These are phyloP conservation scores for Seiridium cupressi DNA, from an alignment of 2,329 filamentous ascomycete genomes.

Conservation along the genomic window DNA sequence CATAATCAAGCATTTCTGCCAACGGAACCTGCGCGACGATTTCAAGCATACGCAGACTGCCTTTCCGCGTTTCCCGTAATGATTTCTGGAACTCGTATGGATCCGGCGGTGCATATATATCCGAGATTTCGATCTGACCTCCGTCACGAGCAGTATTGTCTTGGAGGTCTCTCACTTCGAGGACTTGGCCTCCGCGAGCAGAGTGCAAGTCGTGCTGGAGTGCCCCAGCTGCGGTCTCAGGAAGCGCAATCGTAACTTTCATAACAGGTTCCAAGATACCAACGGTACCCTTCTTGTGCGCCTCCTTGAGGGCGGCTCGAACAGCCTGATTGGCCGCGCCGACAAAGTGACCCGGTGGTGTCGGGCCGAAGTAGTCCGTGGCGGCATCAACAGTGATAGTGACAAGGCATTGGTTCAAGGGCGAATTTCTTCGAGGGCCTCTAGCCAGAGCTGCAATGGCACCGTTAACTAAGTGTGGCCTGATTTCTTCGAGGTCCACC, in stretches of 20 bases:
- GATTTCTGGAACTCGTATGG: slow-evolving; percentile 68
- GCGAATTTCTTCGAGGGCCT: slow-evolving; percentile 77
- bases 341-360: slow-evolving; percentile 67
- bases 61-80: slow-evolving; percentile 46
- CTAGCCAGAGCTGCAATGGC: slow-evolving; percentile 80
- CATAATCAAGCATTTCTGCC: slow-evolving; percentile 95
- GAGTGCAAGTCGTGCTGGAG: slow-evolving; percentile 81
- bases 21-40: slow-evolving; percentile 87
- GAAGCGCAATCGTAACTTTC: slow-evolving; percentile 81
- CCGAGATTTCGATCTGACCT: slow-evolving; percentile 61
- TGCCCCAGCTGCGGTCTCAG: slow-evolving; percentile 75
- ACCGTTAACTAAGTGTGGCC: slow-evolving; percentile 70
- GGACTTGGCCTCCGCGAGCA: slow-evolving; percentile 70
- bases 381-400: slow-evolving; percentile 65
- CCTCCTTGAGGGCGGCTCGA: slow-evolving; percentile 64
- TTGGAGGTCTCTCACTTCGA: slow-evolving; percentile 64
- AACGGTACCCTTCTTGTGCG: slow-evolving; percentile 52
- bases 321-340: slow-evolving; percentile 62
- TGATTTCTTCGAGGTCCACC: slow-evolving; percentile 49
- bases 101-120: slow-evolving; percentile 85
- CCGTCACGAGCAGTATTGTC: slow-evolving; percentile 68
- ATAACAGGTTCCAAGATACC: slow-evolving; percentile 91
- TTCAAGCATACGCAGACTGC: slow-evolving; percentile 49
- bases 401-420: slow-evolving; percentile 74
- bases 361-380: slow-evolving; percentile 63